Evolutionary conservation across 164 flowering plant species (phyloP).

Genomic region (Buxus sempervirens): DNA sequence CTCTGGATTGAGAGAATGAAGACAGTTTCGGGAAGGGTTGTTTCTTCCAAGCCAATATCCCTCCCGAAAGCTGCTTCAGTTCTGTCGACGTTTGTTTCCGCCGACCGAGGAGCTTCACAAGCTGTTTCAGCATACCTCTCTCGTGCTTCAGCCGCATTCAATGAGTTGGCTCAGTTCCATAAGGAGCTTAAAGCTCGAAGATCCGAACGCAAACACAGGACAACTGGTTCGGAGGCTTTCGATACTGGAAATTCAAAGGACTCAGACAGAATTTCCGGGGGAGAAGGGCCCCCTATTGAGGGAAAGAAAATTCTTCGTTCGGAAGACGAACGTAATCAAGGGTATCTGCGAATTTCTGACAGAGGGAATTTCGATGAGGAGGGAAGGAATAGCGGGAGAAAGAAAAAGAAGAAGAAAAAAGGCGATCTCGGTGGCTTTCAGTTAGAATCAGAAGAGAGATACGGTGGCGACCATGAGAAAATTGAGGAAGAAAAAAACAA

Average conservation of each 20-base stretch:
- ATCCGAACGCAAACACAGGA: slow-evolving; percentile 1
- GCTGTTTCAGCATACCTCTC: slow-evolving; percentile 22
- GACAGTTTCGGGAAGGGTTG: slow-evolving; percentile 16
- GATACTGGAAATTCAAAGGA: background rate
- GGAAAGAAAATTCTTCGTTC: no score
- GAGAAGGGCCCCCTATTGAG: background rate
- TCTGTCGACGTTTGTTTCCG: slow-evolving; percentile 22
- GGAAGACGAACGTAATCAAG: background rate
- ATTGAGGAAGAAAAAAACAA: no score
- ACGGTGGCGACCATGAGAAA: no score
- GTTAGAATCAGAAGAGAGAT: background rate
- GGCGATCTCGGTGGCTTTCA: background rate
- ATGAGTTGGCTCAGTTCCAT: slow-evolving; percentile 28
- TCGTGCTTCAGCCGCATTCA: slow-evolving; percentile 26
- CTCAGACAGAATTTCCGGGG: background rate
- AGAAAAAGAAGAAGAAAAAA: slow-evolving; percentile 1
- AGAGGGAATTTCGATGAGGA: background rate
- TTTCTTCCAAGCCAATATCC: slow-evolving; percentile 28
- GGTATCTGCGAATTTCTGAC: background rate
- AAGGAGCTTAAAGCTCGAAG: slow-evolving; percentile 12
- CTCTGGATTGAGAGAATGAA: slow-evolving; percentile 12
- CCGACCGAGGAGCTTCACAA: slow-evolving; percentile 23
- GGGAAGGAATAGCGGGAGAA: background rate
- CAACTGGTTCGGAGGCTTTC: background rate
- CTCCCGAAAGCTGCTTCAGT: slow-evolving; percentile 24